Conservation (phyloP, 2,329 filamentous ascomycete genomes). For the Fusarium cicatricum region DNA sequence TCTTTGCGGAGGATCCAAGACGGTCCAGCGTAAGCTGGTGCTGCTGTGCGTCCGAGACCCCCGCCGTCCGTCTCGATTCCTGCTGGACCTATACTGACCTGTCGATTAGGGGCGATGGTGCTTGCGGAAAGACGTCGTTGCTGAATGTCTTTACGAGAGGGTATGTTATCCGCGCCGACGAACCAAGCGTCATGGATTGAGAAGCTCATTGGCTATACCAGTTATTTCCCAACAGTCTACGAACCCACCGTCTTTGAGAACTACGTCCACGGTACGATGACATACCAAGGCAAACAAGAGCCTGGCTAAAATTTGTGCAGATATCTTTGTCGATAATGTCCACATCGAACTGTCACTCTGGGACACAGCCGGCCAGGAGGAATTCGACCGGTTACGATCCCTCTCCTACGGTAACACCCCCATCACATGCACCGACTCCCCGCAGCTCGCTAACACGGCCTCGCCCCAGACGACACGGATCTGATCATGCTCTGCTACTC, state of each 20-base stretch:
- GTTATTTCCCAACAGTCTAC: constrained; percentile 98
- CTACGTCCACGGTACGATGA: constrained; percentile 95
- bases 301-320: constrained; percentile 54
- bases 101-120: constrained; percentile 81
- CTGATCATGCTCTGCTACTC: constrained; percentile 99
- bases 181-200: not conserved
- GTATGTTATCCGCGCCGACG: constrained; percentile 59
- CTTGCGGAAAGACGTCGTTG: constrained; percentile 95
- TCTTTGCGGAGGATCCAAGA: constrained; percentile 77
- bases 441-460: constrained; percentile 4
- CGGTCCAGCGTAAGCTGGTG: constrained; percentile 95
- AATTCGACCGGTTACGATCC: constrained; percentile 95
- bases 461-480: constrained; percentile 77
- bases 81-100: constrained; percentile 20
- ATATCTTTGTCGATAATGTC: constrained; percentile 97
- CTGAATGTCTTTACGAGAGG: constrained; percentile 99
- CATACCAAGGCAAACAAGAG: too few species aligned
- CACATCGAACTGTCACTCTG: constrained; percentile 98
- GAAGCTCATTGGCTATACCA: constrained; percentile 47
- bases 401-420: constrained; percentile 84
- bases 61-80: not conserved
- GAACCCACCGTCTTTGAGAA: constrained; percentile 99
- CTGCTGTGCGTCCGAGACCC: constrained; percentile 67
- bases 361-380: constrained; percentile 98
- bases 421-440: not conserved